Evolutionary conservation across 768 basidiomycete genomes (phyloP).

Genomic region (Termitomyces sp.): DNA sequence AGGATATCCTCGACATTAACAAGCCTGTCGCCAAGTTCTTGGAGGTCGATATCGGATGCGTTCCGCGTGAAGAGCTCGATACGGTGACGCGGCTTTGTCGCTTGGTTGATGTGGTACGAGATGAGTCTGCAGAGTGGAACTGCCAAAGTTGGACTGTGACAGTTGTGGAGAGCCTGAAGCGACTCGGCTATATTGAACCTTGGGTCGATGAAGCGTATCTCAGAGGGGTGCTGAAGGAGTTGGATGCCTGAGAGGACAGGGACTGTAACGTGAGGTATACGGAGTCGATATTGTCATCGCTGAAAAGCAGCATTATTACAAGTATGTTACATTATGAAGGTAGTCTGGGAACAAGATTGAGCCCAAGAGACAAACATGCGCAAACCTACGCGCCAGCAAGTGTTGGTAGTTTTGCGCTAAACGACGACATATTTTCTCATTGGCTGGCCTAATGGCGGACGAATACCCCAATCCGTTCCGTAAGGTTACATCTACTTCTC

Average conservation of each 20-base stretch:
- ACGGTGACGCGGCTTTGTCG: not conserved
- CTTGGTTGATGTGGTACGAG: not conserved
- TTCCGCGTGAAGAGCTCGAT: not conserved
- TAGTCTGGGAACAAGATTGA: no score
- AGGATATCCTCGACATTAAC: not conserved
- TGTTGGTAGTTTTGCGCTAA: not conserved
- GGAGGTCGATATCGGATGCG: not conserved
- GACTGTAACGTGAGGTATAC: not conserved
- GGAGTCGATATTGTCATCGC: not conserved
- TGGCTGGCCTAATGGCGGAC: constrained; percentile 52
- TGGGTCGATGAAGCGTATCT: not conserved
- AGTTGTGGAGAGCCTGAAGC: not conserved
- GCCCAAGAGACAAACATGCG: not conserved
- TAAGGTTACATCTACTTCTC: constrained; percentile 29
- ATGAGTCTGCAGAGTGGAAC: not conserved
- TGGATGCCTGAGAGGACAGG: not conserved
- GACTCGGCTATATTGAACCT: not conserved
- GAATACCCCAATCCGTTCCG: constrained; percentile 85
- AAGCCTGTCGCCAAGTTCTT: not conserved
- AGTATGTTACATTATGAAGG: not conserved
- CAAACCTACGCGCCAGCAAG: not conserved
- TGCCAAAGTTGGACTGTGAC: not conserved
- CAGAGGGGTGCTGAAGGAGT: constrained; percentile 1
- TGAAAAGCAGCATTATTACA: not conserved
- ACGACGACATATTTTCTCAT: not conserved